phyloP scores from a whole-genome alignment of 2,329 filamentous ascomycete genomes.

The Ophiostoma quercus region DNA sequence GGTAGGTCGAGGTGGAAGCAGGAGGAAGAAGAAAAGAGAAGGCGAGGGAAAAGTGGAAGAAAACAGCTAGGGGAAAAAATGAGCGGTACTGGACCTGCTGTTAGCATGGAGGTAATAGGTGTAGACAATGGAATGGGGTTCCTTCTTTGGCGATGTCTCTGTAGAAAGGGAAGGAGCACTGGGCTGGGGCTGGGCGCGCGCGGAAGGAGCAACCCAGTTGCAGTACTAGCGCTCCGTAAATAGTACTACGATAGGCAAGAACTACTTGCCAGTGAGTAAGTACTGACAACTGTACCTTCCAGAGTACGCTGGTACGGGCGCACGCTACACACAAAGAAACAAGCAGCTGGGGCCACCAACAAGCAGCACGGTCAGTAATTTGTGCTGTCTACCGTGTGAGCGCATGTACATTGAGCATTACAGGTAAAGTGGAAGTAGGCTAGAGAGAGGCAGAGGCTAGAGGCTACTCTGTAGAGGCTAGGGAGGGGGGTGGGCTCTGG shows the following conservation, averaged over 20 bases:
- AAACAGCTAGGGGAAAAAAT: slow-evolving; percentile 16
- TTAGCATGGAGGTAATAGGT: background rate
- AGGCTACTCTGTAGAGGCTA: background rate
- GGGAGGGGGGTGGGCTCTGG: slow-evolving; percentile 19
- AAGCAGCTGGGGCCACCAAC: background rate
- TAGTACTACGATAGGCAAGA: background rate
- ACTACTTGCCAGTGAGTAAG: no score
- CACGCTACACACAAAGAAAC: slow-evolving; percentile 10
- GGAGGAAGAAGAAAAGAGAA: slow-evolving; percentile 18
- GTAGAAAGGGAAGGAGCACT: slow-evolving; percentile 12
- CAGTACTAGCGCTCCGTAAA: slow-evolving; percentile 13
- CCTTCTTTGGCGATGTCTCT: slow-evolving; percentile 24
- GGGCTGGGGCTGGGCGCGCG: slow-evolving; percentile 17
- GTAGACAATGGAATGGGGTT: slow-evolving; percentile 14
- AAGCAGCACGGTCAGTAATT: background rate
- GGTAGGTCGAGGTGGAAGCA: slow-evolving; percentile 2
- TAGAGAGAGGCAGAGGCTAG: background rate
- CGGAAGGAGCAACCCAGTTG: slow-evolving; percentile 19
- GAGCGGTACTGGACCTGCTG: slow-evolving; percentile 7
- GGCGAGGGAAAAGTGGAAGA: slow-evolving; percentile 17
- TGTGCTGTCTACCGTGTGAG: background rate
- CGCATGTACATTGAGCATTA: background rate
- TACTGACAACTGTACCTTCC: no score
- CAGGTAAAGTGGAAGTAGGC: background rate
- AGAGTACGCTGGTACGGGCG: background rate